These are phyloP conservation scores for Cornus controversa DNA, from an alignment of 148 eudicot genomes.

Conservation along the genomic window DNA sequence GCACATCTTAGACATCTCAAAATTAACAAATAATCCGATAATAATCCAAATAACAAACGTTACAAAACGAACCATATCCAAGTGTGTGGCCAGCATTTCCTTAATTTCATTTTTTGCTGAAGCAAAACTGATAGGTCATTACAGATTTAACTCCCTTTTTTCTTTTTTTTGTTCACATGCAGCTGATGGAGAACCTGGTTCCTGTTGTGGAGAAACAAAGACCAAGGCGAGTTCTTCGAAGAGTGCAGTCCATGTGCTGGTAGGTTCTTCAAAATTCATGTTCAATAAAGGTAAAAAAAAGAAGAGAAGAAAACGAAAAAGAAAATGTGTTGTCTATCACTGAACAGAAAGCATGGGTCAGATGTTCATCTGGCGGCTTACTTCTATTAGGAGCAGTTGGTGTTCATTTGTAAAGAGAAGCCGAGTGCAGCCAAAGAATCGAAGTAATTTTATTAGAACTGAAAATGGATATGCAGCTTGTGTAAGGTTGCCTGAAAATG, in stretches of 20 bases:
- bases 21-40: too few species aligned
- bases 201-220: conserved; percentile 42
- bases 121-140: background rate
- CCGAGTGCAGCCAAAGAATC: background rate
- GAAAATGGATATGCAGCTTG: background rate
- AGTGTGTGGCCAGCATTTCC: too few species aligned
- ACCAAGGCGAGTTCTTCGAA: conserved; percentile 40
- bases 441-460: background rate
- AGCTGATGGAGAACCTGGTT: conserved; percentile 50
- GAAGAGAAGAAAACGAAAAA: background rate
- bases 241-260: conserved; percentile 28
- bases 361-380: background rate
- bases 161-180: conserved; percentile 7
- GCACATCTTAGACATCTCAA: background rate
- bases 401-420: conserved; percentile 13
- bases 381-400: background rate
- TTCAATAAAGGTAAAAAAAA: conserved; percentile 2
- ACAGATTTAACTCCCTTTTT: background rate
- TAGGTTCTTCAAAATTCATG: conserved; percentile 2
- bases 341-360: background rate
- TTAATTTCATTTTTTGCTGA: background rate
- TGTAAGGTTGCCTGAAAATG: background rate
- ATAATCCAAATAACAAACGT: background rate
- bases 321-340: background rate
- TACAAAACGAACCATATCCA: background rate